Conservation (phyloP, 495 filamentous ascomycete genomes). For the Lasiosphaeria ovina region DNA sequence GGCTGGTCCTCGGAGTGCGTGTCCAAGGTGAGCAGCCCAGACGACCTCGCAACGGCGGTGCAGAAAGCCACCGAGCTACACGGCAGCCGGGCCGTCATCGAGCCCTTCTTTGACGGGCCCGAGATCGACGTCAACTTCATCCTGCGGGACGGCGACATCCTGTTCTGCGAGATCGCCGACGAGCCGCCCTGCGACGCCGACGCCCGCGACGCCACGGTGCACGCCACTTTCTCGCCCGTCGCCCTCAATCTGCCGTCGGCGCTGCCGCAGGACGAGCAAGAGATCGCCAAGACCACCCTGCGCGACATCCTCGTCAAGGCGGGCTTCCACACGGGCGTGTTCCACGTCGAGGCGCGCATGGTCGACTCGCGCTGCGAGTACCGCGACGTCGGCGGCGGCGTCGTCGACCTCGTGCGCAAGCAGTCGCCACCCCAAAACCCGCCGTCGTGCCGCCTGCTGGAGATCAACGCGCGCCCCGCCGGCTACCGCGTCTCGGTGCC, state of each 20-base stretch:
- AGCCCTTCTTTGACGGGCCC: constrained; percentile 41
- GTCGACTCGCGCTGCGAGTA: constrained; percentile 34
- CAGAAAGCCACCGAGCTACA: constrained; percentile 27
- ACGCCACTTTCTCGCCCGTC: constrained; percentile 37
- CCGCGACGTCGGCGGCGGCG: constrained; percentile 16
- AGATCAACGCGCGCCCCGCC: constrained; percentile 42
- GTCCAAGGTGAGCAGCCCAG: constrained; percentile 22
- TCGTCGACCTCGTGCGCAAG: constrained; percentile 18
- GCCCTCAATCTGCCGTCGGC: constrained; percentile 41
- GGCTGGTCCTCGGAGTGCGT: constrained; percentile 35
- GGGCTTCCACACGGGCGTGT: constrained; percentile 36
- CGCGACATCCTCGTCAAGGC: constrained; percentile 29
- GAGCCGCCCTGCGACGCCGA: constrained; percentile 52
- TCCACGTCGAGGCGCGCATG: constrained; percentile 34
- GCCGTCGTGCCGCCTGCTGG: constrained; percentile 33
- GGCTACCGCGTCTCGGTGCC: constrained; percentile 31
- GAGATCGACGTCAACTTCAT: constrained; percentile 56
- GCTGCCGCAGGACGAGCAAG: constrained; percentile 36
- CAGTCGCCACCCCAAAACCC: background rate
- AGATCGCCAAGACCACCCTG: constrained; percentile 28
- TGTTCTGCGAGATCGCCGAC: constrained; percentile 52
- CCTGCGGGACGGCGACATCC: constrained; percentile 46
- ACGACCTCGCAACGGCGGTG: constrained; percentile 25
- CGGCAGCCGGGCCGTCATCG: constrained; percentile 30
- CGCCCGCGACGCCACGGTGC: constrained; percentile 15